Base-by-base conservation (phyloP, 331 rosid species). In the Quercus phellos region DNA sequence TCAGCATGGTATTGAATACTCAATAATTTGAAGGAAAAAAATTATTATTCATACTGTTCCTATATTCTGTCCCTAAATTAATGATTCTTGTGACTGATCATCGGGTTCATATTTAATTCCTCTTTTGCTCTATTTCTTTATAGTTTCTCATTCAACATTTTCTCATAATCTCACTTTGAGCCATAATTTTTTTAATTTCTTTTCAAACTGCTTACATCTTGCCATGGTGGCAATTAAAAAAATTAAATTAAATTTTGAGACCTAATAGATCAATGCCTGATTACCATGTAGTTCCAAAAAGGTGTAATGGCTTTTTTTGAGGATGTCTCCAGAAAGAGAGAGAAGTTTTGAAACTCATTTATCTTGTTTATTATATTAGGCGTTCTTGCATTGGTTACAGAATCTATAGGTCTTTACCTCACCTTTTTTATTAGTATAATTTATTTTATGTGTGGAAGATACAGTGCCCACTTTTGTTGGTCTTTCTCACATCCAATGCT, bases 1-100 rank as follows among this genome's bases (percentile, higher is more conserved):
- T 26, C 12, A 42, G 4, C 77, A 72, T 50, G 59, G 29, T 75
- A 59, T 71, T 51, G 53, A 53, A 72, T 42, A n/a, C 10, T 56
- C 7, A 55, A 16, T 74, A 74, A 73, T 72, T 58, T 58, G 50
- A 66, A 18, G 30, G 72, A 74, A 76, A 59, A n/a, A 9, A 4
- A 22, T 4, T 10, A 46, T 68, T 53, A 19, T 55, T 55, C 29
- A 0, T 55, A 3, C 27, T 55, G 29, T 55, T 46, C 53, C 53
- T 46, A 12, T 46, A 46, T 46, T 13, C 16, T 46, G 53, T 46
- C 53, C 14, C 53, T 27, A 21, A 6, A 4, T 26, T 60, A 10
- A 12, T 26, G 38, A 60, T 61, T 61, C 34, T 29, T 50, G 74
- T 14, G 26, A 50, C 29, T 13, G 38, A 50, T 35, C 74, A 70